Evolutionary conservation across 805 yeast species (phyloP), one percentile per base, ranked within the genome.

Genomic region (Ogataea neopini): DNA sequence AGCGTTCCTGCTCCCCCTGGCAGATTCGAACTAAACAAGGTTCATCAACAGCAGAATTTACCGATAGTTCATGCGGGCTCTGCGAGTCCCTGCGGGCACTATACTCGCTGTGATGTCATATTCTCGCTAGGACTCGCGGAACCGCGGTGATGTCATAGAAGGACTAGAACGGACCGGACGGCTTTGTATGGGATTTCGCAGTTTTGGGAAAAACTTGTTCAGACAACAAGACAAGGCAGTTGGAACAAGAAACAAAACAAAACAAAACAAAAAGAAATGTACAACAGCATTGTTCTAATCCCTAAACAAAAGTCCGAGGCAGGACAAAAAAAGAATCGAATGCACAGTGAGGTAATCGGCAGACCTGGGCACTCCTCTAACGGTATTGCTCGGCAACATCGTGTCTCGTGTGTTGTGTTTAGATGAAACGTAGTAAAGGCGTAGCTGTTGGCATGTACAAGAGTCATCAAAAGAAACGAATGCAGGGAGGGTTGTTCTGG

Each of bases 101-200:
- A 11, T 26, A 6, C 14, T 19, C 5, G 29, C 29, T 20, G 34
- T 39, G 42, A 39, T 39, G 42, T 39, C 42, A 39, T 39, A 38
- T 25, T 17, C 23, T 17, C 22, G 23, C 23, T 34, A 17, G 25
- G 42, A 39, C 20, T 25, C 30, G 33, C 32, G 42, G 42, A 39
- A 20, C 34, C 30, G 33, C 32, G 42, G 33, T 39, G 42, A 39
- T 39, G 42, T 39, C 42, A 39, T 39, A 39, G 25, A 15, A 25
- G 42, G 42, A 39, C 42, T 17, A 39, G 42, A 26, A 39, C 42
- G 17, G 34, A 26, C 33, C 33, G 42, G 42, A 25, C 42, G 42
- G 42, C 42, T 25, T 23, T 13, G 25, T 23, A 17, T 10, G 13
- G 13, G 26, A 39, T 11, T 36, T 10, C 29, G 40, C 29, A 36